Base-by-base conservation (phyloP, 2,329 filamentous ascomycete species). In the Calonectria pseudoturangicola region DNA sequence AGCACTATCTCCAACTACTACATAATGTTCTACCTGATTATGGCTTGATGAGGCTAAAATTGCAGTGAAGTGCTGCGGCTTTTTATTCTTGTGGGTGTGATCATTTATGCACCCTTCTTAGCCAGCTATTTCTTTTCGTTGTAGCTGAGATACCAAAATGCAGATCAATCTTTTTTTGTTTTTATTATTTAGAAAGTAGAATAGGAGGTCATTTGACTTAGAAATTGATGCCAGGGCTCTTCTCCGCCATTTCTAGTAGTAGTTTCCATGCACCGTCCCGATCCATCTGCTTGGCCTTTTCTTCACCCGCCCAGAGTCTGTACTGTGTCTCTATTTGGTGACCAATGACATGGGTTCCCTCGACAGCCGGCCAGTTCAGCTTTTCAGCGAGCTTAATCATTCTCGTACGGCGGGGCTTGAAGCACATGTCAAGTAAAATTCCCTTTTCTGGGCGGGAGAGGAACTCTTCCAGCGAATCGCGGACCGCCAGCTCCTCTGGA, bases 391-490 rank as follows among this genome's bases (percentile, higher is more conserved):
- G 68, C 75, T 82, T 83, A 45, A 85, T 79, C 71, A 79, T 82
- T 58, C 84, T 77, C 4, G 85, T 86, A 7, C 78, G 77, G 16
- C 83, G 74, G 1, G 84, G 85, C 74, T 86, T 86, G 76, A 84
- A 86, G 73, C 85, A 86, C 84, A 86, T 85, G 39, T 86, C 85
- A 43, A 86, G 71, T 68, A 86, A 65, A 1, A 85, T 79, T 0
- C 84, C 84, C 67, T 80, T 83, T 7, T 73, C 48, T 0, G 74
- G 67, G 4, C 68, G 73, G 2, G 74, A 64, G 2, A 85, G 75
- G 25, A 84, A 81, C 18, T 75, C 67, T 9, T 79, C 75, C 8
- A 85, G 51, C 9, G 82, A 77, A 1, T 66, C 76, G 8, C 73
- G 74, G 0, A 79, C 80, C 8, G 68, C 74, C 47, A 81, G 63